Evolutionary conservation across 148 eudicot genomes (phyloP), one percentile per base, ranked within the genome.

Genomic region (Silene conica): DNA sequence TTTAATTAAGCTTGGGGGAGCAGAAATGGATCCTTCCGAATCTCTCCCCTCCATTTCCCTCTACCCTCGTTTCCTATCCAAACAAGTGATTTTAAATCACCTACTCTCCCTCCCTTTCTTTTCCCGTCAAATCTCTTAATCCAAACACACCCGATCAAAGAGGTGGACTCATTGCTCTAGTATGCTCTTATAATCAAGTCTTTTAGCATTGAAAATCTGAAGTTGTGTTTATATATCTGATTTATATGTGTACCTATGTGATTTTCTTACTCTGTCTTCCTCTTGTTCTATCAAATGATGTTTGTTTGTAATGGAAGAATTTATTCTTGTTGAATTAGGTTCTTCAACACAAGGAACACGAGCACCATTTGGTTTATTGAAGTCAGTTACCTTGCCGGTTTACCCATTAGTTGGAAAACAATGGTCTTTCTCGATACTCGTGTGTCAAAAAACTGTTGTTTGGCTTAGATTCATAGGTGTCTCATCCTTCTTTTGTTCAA

Each of bases 391-490:
- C 54, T 20, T 20, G 34, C 21, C 10, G 20, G 20, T 38, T 38
- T 38, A 38, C 43, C 43, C 8, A 6, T 38, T 62, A 7, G 34
- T 54, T 50, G 69, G 66, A 38, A 48, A 20, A 14, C 69, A 54
- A 68, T 73, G 43, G 67, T 67, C 20, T 60, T 16, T 59, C 31
- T 66, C 23, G 55, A 55, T 71, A 26, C 64, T 64, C 58, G 23
- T 54, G 61, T 11, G 22, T 25, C 63, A 57, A 59, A 48, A 20
- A 12, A 55, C 64, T 22, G 11, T n/a, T 16, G 14, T 69, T 60
- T 15, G 15, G 71, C 67, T 65, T 21, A 57, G 20, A 14, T 12
- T 50, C 63, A 55, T n/a, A 11, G 63, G 48, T 59, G 68, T 31
- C 25, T 1, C 3, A 19, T 52, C 56, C 70, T 68, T 18, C 62